Evolutionary conservation across 1,284 basidiomycete species (phyloP), one percentile per base, ranked within the genome.

Genomic region (Spongiforma sp.): DNA sequence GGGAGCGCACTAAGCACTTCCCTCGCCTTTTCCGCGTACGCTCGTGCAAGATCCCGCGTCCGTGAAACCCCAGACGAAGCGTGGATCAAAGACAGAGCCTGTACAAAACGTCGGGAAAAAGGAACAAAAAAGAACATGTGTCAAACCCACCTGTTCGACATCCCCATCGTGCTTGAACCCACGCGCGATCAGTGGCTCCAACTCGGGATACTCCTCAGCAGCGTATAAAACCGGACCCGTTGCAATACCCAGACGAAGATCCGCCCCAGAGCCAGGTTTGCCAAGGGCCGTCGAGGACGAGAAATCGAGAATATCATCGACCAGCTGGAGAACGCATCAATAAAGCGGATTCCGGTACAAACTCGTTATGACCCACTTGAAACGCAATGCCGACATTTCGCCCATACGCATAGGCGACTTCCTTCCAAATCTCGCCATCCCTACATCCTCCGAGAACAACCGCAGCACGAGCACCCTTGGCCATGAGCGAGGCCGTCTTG

Each of bases 401-500:
- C 1, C 95, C 95, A 75, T 94, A 96, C 26, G 90, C 93, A 79
- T 99, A 99, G 21, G 97, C 97, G 24, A 93, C 88, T 75, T 99
- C 96, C 77, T 96, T 96, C 83, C 95, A 91, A 26, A 91, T 78
- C 70, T 96, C 93, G 6, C 89, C 89, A 73, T 93, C 88, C 58
- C 82, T 84, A 69, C 91, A 93, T 0, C 97, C 97, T 8, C 96
- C 97, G 1, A 99, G 84, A 6, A 97, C 90, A 9, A 95, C 94
- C 0, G 95, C 89, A 8, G 94, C 93, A 11, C 96, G 86, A 2
- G 94, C 91, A 5, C 92, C 92, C 79, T 99, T 99, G 2, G 96
- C 96, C 86, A 99, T 97, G 64, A 99, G 80, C 72, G 93, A 95
- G 21, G 97, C 97, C 8, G 96, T 98, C 81, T 99, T 99, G 73